Conservation (phyloP, 2,329 filamentous ascomycete species). For the Ophiostoma ips region DNA sequence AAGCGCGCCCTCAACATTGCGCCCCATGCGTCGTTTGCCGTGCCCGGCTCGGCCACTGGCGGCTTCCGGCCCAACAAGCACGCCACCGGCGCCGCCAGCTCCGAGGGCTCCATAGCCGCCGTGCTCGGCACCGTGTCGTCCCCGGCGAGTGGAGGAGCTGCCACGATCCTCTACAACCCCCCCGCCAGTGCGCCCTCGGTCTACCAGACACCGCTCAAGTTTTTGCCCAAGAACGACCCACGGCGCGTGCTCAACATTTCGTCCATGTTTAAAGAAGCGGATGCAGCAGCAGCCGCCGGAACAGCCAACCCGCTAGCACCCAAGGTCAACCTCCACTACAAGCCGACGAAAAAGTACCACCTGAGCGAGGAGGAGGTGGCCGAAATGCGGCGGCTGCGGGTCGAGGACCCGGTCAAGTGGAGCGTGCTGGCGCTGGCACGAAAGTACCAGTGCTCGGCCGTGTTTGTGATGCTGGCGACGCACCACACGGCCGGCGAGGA, state of each 20-base stretch:
- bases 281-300: constrained; percentile 5
- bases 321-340: constrained; percentile 1
- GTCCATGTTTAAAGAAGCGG: constrained; percentile 23
- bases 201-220: constrained; percentile 51
- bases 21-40: constrained; percentile 44
- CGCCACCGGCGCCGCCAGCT: neutral
- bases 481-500: constrained; percentile 27
- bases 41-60: neutral
- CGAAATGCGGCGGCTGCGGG: constrained; percentile 44
- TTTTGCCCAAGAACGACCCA: constrained; percentile 44
- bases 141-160: constrained; percentile 16
- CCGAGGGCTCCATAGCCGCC: constrained; percentile 1
- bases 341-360: constrained; percentile 27
- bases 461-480: constrained; percentile 46
- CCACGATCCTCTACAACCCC: constrained; percentile 35
- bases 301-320: neutral
- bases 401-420: constrained; percentile 40
- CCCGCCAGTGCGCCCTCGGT: constrained; percentile 36
- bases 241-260: constrained; percentile 36
- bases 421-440: constrained; percentile 37
- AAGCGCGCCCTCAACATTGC: constrained; percentile 45
- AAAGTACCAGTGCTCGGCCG: constrained; percentile 39
- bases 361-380: constrained; percentile 40
- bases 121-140: neutral
- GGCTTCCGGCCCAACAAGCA: constrained; percentile 15